Base-by-base conservation (phyloP, 2,329 filamentous ascomycete species). In the Hirsutella minnesotensis region DNA sequence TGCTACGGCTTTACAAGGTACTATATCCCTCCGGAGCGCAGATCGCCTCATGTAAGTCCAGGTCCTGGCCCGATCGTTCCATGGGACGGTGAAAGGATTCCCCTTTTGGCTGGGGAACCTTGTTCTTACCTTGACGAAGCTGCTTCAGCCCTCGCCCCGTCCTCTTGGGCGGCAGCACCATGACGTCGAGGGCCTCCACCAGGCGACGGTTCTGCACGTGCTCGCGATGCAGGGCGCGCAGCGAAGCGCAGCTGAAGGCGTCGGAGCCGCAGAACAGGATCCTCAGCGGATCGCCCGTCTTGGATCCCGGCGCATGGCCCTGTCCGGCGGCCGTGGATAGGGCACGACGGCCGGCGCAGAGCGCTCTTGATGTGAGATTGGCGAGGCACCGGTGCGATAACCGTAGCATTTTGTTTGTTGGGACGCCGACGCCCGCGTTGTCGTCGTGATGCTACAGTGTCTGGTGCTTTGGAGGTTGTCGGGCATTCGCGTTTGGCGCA, bases 211-310 rank as follows among this genome's bases (percentile, higher is more conserved):
- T 70, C 42, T 54, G 56, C 21, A 59, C 47, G 41, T 79, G 72
- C 56, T 86, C 82, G 5, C 65, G 55, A 52, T 82, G 61, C 29
- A 98, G 66, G 5, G 84, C 83, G 45, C 67, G 66, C 40, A 98
- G 68, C 2, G 87, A 86, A 41, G 74, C 75, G 54, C 83, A 83
- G 66, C 90, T 95, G 63, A 96, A 95, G 3, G 80, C 72, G 61
- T 98, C 92, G 3, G 90, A 92, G 48, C 92, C 92, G 64, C 89
- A 96, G 64, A 95, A 98, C 4, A 98, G 73, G 42, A 98, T 87
- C 29, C 81, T 75, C 27, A 98, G 69, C 3, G 86, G 84, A 4
- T 78, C 70, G 0, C 15, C 15, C 33, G 33, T 9, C 33, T n/a
- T 19, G n/a, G n/a, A n/a, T n/a, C n/a, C n/a, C 12, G 24, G 24